Evolutionary conservation across 2,329 filamentous ascomycete genomes (phyloP).

Genomic region (Colletotrichum sp.): DNA sequence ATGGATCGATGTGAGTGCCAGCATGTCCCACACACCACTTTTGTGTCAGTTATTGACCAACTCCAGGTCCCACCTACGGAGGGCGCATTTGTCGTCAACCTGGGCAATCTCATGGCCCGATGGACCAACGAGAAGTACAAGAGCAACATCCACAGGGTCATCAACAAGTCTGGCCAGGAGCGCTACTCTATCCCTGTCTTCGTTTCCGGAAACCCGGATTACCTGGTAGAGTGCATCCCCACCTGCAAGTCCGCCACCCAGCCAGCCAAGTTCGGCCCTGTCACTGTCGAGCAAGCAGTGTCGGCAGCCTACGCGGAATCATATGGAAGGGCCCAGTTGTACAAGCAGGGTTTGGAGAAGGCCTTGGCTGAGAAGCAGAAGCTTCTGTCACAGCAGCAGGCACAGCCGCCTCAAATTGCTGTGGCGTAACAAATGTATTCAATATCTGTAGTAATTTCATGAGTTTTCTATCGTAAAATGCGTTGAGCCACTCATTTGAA

Average conservation of each 20-base stretch:
- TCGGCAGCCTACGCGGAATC: slow-evolving; percentile 36
- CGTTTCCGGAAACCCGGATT: slow-evolving; percentile 57
- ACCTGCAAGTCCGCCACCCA: slow-evolving; percentile 29
- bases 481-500: neutral
- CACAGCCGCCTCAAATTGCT: neutral
- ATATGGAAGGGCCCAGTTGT: slow-evolving; percentile 32
- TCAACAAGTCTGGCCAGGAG: slow-evolving; percentile 54
- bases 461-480: neutral
- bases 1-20: slow-evolving; percentile 43
- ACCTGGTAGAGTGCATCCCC: slow-evolving; percentile 35
- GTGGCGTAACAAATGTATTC: neutral
- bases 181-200: slow-evolving; percentile 64
- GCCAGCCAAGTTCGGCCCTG: slow-evolving; percentile 32
- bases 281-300: slow-evolving; percentile 36
- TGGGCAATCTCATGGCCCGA: slow-evolving; percentile 52
- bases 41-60: neutral
- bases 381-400: neutral
- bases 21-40: neutral
- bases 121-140: slow-evolving; percentile 60
- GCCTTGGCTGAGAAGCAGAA: neutral
- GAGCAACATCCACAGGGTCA: slow-evolving; percentile 59
- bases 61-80: slow-evolving; percentile 42
- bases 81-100: slow-evolving; percentile 56
- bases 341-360: slow-evolving; percentile 32
- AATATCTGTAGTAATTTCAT: neutral